Evolutionary conservation across 139 green algal species (phyloP).

Genomic region (Pleodorina starrii): DNA sequence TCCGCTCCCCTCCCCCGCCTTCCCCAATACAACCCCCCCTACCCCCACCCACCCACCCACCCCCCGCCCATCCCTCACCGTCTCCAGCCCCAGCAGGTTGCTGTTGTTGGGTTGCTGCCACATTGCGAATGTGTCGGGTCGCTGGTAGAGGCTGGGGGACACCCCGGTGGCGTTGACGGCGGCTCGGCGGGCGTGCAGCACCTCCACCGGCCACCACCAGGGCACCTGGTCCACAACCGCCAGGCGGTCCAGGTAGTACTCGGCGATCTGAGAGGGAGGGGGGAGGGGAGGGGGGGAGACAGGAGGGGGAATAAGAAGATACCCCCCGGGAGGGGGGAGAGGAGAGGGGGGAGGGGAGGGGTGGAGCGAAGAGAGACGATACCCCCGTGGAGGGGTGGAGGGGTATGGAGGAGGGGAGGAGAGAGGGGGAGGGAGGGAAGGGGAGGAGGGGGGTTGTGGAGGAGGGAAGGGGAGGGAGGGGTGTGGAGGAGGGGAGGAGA

Average conservation of each 20-base stretch:
- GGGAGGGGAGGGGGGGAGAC: background rate
- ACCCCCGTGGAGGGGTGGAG: too few species aligned
- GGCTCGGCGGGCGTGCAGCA: conserved; percentile 3
- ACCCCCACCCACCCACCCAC: background rate
- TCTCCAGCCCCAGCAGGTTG: conserved; percentile 42
- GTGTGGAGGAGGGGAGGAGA: background rate
- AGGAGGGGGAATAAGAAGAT: background rate
- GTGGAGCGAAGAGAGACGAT: background rate
- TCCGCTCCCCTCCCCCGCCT: too few species aligned
- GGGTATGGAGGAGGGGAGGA: background rate
- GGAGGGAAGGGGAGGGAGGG: background rate
- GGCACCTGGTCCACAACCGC: conserved; percentile 54
- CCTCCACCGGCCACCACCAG: conserved; percentile 62
- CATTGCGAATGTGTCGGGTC: conserved; percentile 16
- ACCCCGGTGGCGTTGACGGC: background rate
- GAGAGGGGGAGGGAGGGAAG: background rate
- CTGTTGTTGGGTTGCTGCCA: background rate
- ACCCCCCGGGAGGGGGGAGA: background rate
- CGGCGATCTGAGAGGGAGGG: background rate
- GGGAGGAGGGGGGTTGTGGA: background rate
- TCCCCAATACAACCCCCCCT: too few species aligned
- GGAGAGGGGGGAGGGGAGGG: background rate
- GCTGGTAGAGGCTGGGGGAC: background rate
- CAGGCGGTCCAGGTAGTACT: conserved; percentile 49
- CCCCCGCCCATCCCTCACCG: background rate